Base-by-base conservation (phyloP, 2,329 filamentous ascomycete genomes). In the Monilinia fructicola region DNA sequence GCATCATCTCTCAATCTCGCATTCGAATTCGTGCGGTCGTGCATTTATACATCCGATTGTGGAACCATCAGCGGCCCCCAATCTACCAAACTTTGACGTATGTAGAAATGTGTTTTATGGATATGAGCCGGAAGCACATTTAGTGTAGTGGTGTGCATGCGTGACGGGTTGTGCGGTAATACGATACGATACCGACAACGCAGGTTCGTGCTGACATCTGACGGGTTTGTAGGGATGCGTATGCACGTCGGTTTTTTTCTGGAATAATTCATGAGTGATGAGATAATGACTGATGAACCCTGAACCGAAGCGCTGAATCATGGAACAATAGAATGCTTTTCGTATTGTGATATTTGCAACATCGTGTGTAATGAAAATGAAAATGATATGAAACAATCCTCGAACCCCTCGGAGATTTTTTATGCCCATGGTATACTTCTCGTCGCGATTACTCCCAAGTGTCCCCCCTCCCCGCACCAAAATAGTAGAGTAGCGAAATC, bases 141-240 rank as follows among this genome's bases (percentile, higher is more conserved):
- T 18, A 38, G 18, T 38, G 56, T 50, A n/a, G 16, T 44, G 18
- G 28, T 50, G 14, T 23, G 44, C 23, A 60, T 60, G 58, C 44
- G 9, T 26, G 21, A 60, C 23, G 44, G 44, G 31, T 38, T 46
- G 14, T 60, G 44, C 44, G 21, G 44, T 50, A 4, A 16, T 60
- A n/a, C 44, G 44, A 50, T 26, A 50, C 9, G 56, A 60, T 50
- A 50, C 44, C 44, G 31, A 60, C 31, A 60, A 38, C 21, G 23
- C 55, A 58, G 40, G 55, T 50, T 38, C 44, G 28, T 50, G 58
- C 58, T 60, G 58, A 50, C 44, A 38, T 60, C 58, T 60, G 55
- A 46, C 23, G 28, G n/a, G 35, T 7, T 40, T n/a, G 21, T 55
- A 40, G 35, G 54, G 31, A 55, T 35, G 44, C 14, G 28, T 26